A percentile compares a stretch with the other conserved stretches of the same genome.
Conservation (phyloP, 306 rosid species). For the Canavalia gladiata region DNA sequence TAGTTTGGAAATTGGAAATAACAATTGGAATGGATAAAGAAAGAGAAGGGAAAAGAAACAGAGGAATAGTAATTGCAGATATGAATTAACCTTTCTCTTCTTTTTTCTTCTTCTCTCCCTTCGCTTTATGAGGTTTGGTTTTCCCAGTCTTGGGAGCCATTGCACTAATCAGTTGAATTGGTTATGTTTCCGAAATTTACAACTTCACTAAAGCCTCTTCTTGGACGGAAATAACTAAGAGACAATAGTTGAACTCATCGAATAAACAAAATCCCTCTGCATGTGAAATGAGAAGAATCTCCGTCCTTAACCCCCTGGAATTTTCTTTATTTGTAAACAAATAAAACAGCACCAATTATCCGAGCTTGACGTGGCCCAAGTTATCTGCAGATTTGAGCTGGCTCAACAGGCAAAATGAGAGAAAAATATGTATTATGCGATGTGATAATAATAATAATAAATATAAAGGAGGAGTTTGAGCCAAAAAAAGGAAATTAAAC, state of each 20-base stretch:
- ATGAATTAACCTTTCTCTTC: slow-evolving; percentile 85
- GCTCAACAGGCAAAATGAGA: background rate
- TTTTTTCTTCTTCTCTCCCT: slow-evolving; percentile 91
- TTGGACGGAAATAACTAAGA: slow-evolving; percentile 56
- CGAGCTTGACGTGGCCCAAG: background rate
- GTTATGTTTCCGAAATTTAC: background rate
- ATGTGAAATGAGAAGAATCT: slow-evolving; percentile 22
- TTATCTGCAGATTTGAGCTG: no score
- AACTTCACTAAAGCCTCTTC: background rate
- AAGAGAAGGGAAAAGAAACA: background rate
- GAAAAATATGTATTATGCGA: background rate
- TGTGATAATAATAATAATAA: background rate
- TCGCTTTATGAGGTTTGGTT: slow-evolving; percentile 83
- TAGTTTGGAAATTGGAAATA: background rate
- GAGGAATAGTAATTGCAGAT: background rate
- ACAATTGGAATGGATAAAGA: background rate
- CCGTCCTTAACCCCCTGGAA: slow-evolving; percentile 37
- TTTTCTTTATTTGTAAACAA: slow-evolving; percentile 5
- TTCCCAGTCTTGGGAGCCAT: slow-evolving; percentile 96
- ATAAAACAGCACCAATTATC: background rate
- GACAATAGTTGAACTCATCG: slow-evolving; percentile 50
- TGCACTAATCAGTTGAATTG: slow-evolving; percentile 44
- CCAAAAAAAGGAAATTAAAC: background rate
- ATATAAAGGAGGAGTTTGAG: background rate
- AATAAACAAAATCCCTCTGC: slow-evolving; percentile 17